Evolutionary conservation across 176 grass and related monocot species (phyloP), one percentile per base, ranked within the genome.

Genomic region (Tillandsia fasciculata): DNA sequence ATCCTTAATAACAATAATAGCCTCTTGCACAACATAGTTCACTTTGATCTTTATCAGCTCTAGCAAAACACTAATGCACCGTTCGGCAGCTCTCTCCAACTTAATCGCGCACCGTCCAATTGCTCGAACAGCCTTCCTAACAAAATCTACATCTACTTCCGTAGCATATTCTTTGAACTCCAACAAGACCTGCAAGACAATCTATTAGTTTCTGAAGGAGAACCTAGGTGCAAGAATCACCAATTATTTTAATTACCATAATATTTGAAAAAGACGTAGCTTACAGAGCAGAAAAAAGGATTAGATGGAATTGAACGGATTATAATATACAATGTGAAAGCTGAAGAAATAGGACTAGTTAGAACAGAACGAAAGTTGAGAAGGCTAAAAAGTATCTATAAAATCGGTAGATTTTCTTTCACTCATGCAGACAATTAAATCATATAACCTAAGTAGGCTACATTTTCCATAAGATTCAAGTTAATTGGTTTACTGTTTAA

Each of bases 11-110:
- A 93, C 94, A 74, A 99, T 99, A 49, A 99, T 93, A 78, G 94
- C 94, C 86, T 99, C 94, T 67, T 99, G 94, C 66, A 99, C 94
- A 56, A 99, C 94, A 75, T 93, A 99, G 83, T 93, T 99, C 73
- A 99, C 89, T 81, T 99, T 99, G 73, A 99, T 99, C 80, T 90
- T 99, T 74, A 99, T 99, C 70, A 99, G 82, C 74, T 99, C 94
- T 68, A 99, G 94, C 82, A 99, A 87, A 64, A 99, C 87, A 48
- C 89, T 99, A 69, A 99, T 93, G 56, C 94, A 99, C 49, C 94
- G 83, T 64, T 99, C 89, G 69, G 94, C 89, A 72, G 89, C 94
- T 80, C 94, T 92, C 69, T 99, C 89, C 63, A 99, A 83, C 73
- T 99, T 99, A 75, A 99, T 93, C 22, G 94, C 94, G 82, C 94